Evolutionary conservation across 495 filamentous ascomycete species (phyloP).

Genomic region (Annulohypoxylon bovei): DNA sequence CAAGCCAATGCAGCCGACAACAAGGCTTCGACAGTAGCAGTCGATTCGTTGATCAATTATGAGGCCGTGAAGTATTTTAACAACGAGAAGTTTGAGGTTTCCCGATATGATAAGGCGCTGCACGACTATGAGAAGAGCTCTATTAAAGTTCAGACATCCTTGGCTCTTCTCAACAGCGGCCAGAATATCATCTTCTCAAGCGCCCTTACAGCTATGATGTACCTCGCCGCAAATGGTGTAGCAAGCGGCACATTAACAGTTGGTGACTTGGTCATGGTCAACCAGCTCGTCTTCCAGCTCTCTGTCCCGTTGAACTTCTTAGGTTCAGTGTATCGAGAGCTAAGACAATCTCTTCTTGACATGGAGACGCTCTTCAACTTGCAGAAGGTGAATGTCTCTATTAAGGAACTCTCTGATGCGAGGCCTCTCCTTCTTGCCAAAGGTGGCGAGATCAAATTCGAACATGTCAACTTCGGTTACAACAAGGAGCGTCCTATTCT

Average conservation of each 20-base stretch:
- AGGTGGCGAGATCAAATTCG: slow-evolving; percentile 90
- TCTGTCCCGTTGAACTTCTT: slow-evolving; percentile 96
- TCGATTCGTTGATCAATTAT: slow-evolving; percentile 97
- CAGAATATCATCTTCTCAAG: slow-evolving; percentile 97
- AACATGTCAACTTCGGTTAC: slow-evolving; percentile 96
- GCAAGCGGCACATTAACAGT: slow-evolving; percentile 83
- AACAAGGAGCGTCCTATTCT: slow-evolving; percentile 87
- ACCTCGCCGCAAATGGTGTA: slow-evolving; percentile 88
- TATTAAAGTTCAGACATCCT: slow-evolving; percentile 94
- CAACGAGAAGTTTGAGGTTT: slow-evolving; percentile 94
- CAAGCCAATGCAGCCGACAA: slow-evolving; percentile 97
- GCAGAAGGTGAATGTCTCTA: slow-evolving; percentile 94
- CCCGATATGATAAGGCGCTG: slow-evolving; percentile 87
- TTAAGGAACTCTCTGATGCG: slow-evolving; percentile 79
- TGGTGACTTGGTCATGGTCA: slow-evolving; percentile 98
- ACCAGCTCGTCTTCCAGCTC: slow-evolving; percentile 97
- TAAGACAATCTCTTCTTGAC: slow-evolving; percentile 91
- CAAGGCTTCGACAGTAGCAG: slow-evolving; percentile 91
- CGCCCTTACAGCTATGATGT: slow-evolving; percentile 98
- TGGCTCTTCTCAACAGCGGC: slow-evolving; percentile 95
- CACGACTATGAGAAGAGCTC: slow-evolving; percentile 89
- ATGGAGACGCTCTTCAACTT: slow-evolving; percentile 99
- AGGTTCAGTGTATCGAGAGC: slow-evolving; percentile 93
- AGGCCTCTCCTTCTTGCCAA: slow-evolving; percentile 73
- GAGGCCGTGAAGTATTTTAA: slow-evolving; percentile 99